Conservation (phyloP, 2,329 filamentous ascomycete genomes). For the Achaetomium macrosporum region DNA sequence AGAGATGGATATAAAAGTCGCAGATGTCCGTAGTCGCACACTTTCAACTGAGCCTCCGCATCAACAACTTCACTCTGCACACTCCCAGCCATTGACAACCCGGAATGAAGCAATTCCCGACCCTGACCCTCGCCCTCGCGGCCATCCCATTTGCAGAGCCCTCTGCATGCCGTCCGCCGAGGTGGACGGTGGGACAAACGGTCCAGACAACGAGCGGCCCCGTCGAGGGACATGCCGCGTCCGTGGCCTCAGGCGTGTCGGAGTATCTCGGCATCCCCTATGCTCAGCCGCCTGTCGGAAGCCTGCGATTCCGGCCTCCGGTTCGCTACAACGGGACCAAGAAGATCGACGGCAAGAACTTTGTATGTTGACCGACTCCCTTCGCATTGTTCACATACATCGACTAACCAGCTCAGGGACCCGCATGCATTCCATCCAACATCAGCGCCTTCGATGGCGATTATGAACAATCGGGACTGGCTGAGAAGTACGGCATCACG, state of each 20-base stretch:
- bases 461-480: constrained; percentile 22
- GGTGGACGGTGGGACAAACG: constrained; percentile 18
- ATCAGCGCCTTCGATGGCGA: constrained; percentile 15
- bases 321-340: constrained; percentile 22
- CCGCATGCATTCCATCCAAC: constrained; percentile 8
- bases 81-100: neutral
- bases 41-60: neutral
- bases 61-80: neutral
- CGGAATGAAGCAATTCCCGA: neutral
- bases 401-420: constrained; percentile 1
- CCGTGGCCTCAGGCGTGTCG: constrained; percentile 28
- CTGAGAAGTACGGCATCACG: constrained; percentile 28
- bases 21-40: neutral
- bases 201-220: constrained; percentile 31
- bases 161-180: neutral
- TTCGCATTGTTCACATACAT: neutral
- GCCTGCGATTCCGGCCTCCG: constrained; percentile 25
- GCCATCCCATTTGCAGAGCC: neutral
- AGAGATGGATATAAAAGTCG: neutral
- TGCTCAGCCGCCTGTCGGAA: constrained; percentile 26
- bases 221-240: constrained; percentile 30
- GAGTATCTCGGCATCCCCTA: constrained; percentile 35
- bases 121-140: neutral
- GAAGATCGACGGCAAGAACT: constrained; percentile 20
- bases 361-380: constrained; percentile 1